A percentile compares a stretch with the other conserved stretches of the same genome.
phyloP scores from a whole-genome alignment of 352 stramenopile genomes.

The Phytophthora vignae region DNA sequence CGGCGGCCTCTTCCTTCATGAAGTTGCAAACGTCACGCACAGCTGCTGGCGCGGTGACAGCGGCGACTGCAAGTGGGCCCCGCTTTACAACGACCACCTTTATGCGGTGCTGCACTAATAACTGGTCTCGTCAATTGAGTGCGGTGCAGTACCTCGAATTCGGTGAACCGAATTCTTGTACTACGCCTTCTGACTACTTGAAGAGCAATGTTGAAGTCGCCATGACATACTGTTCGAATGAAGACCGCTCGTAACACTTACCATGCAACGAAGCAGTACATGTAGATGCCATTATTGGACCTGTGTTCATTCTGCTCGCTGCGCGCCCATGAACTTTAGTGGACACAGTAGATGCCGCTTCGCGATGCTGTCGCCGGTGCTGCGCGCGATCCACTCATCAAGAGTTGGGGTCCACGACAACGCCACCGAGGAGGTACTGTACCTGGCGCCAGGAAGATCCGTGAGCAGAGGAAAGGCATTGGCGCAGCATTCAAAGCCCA shows the following conservation, averaged over 20 bases:
- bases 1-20: constrained; percentile 38
- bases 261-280: background rate
- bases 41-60: constrained; percentile 41
- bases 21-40: constrained; percentile 33
- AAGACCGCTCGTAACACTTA: background rate
- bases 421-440: background rate
- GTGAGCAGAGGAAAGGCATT: too few species aligned
- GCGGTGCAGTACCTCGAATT: constrained; percentile 11
- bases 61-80: constrained; percentile 38
- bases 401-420: background rate
- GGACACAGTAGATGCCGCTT: background rate
- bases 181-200: constrained; percentile 4
- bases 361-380: background rate
- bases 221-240: background rate
- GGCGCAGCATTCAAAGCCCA: too few species aligned
- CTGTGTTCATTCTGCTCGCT: background rate
- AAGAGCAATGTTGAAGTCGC: background rate
- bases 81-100: constrained; percentile 34
- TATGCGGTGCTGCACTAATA: constrained; percentile 12
- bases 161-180: constrained; percentile 7
- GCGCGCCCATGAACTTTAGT: background rate
- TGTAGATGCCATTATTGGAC: background rate
- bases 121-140: background rate
- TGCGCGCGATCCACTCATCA: background rate
- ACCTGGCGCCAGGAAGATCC: too few species aligned